Percentiles rank a stretch among this genome's conserved stretches.
Evolutionary conservation across 2,329 filamentous ascomycete genomes (phyloP).

Genomic region (Tolypocladium capitatum): DNA sequence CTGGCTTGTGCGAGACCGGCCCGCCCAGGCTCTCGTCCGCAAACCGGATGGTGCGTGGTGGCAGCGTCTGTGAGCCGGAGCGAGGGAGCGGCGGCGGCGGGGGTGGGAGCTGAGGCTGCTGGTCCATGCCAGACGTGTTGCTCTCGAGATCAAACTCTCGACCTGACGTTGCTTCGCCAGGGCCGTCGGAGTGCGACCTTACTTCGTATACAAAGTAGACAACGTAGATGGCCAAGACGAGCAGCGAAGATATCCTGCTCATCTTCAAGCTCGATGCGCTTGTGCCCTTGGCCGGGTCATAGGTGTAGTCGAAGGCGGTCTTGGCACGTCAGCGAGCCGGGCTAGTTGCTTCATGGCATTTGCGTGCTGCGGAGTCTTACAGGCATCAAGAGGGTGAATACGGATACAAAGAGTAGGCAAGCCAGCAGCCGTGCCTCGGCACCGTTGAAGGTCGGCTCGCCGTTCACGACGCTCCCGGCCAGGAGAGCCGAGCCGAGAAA

Average conservation of each 20-base stretch:
- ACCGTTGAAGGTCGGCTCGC: constrained; percentile 39
- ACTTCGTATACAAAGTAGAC: constrained; percentile 68
- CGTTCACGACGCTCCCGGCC: constrained; percentile 52
- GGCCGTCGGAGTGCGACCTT: constrained; percentile 45
- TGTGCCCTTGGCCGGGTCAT: constrained; percentile 41
- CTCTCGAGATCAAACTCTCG: no score
- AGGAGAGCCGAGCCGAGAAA: constrained; percentile 67
- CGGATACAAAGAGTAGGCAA: constrained; percentile 22
- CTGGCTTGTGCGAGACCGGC: no score
- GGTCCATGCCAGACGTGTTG: no score
- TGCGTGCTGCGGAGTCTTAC: constrained; percentile 10
- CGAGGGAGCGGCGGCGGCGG: no score
- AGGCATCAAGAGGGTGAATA: constrained; percentile 24
- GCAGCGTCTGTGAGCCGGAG: no score
- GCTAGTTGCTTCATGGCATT: no score
- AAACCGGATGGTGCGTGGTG: no score
- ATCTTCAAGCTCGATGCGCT: constrained; percentile 54
- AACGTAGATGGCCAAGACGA: constrained; percentile 58
- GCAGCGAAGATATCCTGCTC: constrained; percentile 64
- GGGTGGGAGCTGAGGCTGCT: no score
- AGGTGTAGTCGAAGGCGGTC: constrained; percentile 34
- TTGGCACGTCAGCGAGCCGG: constrained; percentile 4
- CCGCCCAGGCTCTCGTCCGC: no score
- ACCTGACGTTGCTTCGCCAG: no score
- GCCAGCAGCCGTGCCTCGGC: constrained; percentile 21